phyloP scores from a whole-genome alignment of 179 eudicot genomes.

The Pouteria campechiana region DNA sequence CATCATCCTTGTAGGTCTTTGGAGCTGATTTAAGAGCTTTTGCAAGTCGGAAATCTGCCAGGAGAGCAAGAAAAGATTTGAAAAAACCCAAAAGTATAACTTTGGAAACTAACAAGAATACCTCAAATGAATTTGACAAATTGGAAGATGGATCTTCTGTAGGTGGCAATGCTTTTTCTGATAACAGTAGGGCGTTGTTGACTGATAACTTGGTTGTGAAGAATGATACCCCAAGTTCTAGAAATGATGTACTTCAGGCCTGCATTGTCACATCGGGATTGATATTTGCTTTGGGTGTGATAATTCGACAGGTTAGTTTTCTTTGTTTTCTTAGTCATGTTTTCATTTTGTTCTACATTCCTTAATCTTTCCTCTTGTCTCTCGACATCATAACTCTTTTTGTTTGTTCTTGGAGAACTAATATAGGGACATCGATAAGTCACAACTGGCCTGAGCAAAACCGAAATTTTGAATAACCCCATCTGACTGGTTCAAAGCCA shows the following conservation, averaged over 20 bases:
- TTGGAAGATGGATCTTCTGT: conserved; percentile 6
- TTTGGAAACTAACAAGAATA: conserved; percentile 8
- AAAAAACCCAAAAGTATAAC: conserved; percentile 17
- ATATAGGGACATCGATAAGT: no score
- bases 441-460: no score
- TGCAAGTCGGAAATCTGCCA: conserved; percentile 48
- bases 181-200: conserved; percentile 7
- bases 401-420: no score
- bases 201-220: conserved; percentile 14
- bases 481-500: no score
- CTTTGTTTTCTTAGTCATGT: background rate
- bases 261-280: conserved; percentile 68
- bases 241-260: conserved; percentile 65
- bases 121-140: conserved; percentile 18
- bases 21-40: conserved; percentile 31
- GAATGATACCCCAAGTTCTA: conserved; percentile 29
- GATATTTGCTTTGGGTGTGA: conserved; percentile 60
- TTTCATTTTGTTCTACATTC: background rate
- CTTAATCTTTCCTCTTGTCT: no score
- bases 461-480: no score
- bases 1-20: no score
- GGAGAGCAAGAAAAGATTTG: conserved; percentile 34
- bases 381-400: no score
- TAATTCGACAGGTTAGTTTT: conserved; percentile 56
- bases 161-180: conserved; percentile 9